phyloP scores from a whole-genome alignment of 306 rosid genomes.

The Macrotyloma uniflorum region DNA sequence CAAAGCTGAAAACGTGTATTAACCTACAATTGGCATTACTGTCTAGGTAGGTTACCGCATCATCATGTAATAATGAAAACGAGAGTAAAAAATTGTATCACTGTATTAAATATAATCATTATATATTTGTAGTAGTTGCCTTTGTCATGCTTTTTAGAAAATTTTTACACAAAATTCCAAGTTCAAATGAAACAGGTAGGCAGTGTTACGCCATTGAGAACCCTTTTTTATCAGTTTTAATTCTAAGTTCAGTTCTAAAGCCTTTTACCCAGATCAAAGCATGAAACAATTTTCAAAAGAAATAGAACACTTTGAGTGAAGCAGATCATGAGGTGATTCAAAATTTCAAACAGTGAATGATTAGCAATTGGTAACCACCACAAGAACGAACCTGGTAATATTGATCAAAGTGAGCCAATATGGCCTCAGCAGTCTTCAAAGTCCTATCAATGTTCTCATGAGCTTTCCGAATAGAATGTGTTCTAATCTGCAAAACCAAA shows the following conservation, averaged over 20 bases:
- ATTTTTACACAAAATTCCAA: not conserved
- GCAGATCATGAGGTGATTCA: not conserved
- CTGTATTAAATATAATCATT: not conserved
- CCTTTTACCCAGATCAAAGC: not conserved
- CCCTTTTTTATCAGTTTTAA: not conserved
- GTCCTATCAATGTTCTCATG: conserved; percentile 83
- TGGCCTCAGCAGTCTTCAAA: conserved; percentile 74
- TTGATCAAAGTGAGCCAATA: conserved; percentile 75
- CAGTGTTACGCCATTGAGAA: not conserved
- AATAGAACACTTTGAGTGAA: not conserved
- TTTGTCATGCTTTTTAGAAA: not conserved
- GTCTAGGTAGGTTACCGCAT: not conserved
- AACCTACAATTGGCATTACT: not conserved
- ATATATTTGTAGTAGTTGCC: not conserved
- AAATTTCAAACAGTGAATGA: not conserved
- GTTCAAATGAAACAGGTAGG: not conserved
- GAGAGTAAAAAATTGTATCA: not conserved
- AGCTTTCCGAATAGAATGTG: conserved; percentile 81
- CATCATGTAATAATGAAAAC: not conserved
- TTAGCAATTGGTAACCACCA: not conserved
- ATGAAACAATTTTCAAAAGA: not conserved
- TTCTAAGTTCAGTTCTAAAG: not conserved
- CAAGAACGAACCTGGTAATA: conserved; percentile 60
- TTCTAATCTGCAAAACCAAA: conserved; percentile 60
- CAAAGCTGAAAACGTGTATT: not conserved